Percentiles rank a stretch among this genome's conserved stretches.
These are phyloP conservation scores for Apiosordaria backusii DNA, from an alignment of 495 filamentous ascomycete genomes.

Conservation along the genomic window DNA sequence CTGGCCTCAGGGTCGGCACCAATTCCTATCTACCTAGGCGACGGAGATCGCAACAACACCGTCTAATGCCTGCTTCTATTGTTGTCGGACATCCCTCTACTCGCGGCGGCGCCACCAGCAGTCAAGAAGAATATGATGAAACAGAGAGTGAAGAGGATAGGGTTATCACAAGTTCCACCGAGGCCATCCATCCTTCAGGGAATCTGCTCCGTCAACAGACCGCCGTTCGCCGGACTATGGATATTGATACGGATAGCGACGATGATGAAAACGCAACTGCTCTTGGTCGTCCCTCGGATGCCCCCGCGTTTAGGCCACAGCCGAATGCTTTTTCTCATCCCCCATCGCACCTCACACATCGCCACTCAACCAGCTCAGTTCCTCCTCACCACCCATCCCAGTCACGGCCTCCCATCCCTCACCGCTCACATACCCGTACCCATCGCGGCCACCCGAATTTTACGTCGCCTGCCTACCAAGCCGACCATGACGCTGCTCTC, in stretches of 20 bases:
- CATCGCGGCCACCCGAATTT: constrained; percentile 54
- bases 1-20: constrained; percentile 70
- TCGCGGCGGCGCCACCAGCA: constrained; percentile 59
- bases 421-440: constrained; percentile 38
- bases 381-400: constrained; percentile 40
- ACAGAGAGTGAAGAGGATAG: constrained; percentile 59
- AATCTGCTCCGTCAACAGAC: constrained; percentile 23
- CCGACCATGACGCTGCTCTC: constrained; percentile 89
- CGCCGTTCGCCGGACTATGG: constrained; percentile 16
- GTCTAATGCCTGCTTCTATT: constrained; percentile 32
- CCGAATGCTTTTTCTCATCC: constrained; percentile 90
- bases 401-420: constrained; percentile 39
- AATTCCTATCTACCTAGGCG: constrained; percentile 50
- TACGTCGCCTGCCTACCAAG: constrained; percentile 71
- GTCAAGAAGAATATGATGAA: constrained; percentile 80
- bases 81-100: constrained; percentile 39
- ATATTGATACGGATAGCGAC: constrained; percentile 35
- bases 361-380: constrained; percentile 45
- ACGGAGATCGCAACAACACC: constrained; percentile 52
- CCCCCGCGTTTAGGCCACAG: constrained; percentile 71
- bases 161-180: constrained; percentile 79
- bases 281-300: constrained; percentile 56
- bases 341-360: constrained; percentile 54
- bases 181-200: constrained; percentile 53
- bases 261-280: constrained; percentile 82